A percentile compares a stretch with the other conserved stretches of the same genome.
Conservation (phyloP, 179 eudicot genomes). For the Beta macrorhiza region DNA sequence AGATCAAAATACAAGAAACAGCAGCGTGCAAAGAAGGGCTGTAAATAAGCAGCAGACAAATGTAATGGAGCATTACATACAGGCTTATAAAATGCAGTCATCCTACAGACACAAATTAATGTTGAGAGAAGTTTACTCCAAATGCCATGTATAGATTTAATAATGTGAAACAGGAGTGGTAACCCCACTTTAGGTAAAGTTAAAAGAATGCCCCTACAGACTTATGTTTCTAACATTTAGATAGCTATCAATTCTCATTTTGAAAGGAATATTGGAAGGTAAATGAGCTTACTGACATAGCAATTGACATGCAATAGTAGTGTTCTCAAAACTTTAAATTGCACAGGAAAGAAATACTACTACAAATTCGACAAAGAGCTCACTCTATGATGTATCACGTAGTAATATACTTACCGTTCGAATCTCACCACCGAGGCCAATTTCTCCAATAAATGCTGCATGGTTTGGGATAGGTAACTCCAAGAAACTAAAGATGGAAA, state of each 20-base stretch:
- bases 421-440: conserved; percentile 96
- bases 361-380: neutral
- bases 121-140: neutral
- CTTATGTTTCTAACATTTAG: too few relatives aligned
- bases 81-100: neutral
- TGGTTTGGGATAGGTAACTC: conserved; percentile 74
- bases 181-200: too few relatives aligned
- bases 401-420: conserved; percentile 57
- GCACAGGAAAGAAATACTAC: neutral
- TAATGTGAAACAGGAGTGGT: too few relatives aligned
- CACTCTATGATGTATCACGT: neutral
- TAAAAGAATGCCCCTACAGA: too few relatives aligned
- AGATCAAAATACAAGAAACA: neutral
- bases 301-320: neutral
- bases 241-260: neutral
- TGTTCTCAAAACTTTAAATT: neutral
- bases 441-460: conserved; percentile 91
- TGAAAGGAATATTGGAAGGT: neutral
- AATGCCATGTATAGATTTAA: neutral
- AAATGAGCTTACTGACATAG: neutral
- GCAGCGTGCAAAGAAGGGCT: neutral
- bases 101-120: neutral
- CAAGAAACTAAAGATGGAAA: conserved; percentile 60
- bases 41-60: neutral
- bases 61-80: neutral